Evolutionary conservation across 352 stramenopile species (phyloP).

Genomic region (Phytopythium kandeliae): DNA sequence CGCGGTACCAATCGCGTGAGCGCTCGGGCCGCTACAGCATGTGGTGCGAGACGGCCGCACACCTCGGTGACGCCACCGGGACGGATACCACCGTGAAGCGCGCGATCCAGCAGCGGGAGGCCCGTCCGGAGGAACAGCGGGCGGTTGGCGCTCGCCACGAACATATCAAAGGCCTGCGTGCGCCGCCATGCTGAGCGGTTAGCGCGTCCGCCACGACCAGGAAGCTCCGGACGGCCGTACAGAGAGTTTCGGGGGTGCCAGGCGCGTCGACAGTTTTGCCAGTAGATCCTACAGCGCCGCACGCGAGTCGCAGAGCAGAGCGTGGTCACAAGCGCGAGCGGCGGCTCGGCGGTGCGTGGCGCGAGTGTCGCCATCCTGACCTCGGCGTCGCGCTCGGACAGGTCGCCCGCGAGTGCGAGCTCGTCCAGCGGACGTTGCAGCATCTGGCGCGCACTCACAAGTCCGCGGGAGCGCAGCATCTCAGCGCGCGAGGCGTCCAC

Average conservation of each 20-base stretch:
- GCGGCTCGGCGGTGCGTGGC: no score
- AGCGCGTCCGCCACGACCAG: not conserved
- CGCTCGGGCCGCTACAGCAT: no score
- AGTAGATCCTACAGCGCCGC: conserved; percentile 35
- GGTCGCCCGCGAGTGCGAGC: conserved; percentile 50
- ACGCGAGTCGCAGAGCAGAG: no score
- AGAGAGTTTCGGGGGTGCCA: conserved; percentile 35
- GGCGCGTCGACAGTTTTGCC: conserved; percentile 40
- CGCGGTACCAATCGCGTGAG: conserved; percentile 3
- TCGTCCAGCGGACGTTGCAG: conserved; percentile 53
- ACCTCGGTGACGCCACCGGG: conserved; percentile 52
- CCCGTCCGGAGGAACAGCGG: conserved; percentile 60
- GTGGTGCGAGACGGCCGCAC: not conserved
- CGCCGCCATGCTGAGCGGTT: conserved; percentile 1
- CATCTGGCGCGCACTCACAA: conserved; percentile 48
- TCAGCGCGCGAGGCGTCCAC: conserved; percentile 38
- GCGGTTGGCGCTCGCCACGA: conserved; percentile 63
- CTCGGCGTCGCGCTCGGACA: conserved; percentile 54
- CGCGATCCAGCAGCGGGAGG: conserved; percentile 50
- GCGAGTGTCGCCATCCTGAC: conserved; percentile 15
- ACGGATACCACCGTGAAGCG: conserved; percentile 57
- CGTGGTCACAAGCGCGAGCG: no score
- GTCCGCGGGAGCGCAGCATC: conserved; percentile 42
- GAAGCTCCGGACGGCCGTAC: conserved; percentile 12
- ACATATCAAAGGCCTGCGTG: conserved; percentile 68